Base-by-base conservation (phyloP, 1,284 basidiomycete genomes). In the Melampsora larici-populina region DNA sequence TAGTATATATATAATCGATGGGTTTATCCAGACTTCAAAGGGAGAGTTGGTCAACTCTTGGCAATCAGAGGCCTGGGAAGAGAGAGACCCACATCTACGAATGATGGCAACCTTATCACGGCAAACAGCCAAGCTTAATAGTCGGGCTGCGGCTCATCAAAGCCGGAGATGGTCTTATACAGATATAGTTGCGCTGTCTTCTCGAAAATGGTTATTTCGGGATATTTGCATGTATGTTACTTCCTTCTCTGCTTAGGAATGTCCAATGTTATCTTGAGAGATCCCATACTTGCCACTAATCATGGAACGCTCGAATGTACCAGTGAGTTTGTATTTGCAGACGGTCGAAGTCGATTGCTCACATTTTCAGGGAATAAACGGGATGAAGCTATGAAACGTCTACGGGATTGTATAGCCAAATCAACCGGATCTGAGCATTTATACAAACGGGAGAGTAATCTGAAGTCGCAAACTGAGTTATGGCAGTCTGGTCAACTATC, bases 1-100 rank as follows among this genome's bases (percentile, higher is more conserved):
- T 4, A 92, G 94, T 81, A 84, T 97, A 8, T 36, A 36, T 36
- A 9, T 97, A 97, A 86, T 97, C 18, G 94, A 97, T 81, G 94
- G 94, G 7, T 86, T 97, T n/a, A 91, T 96, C 18, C 92, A 96
- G 83, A 90, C 90, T 71, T 88, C 91, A 11, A 89, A 90, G 63
- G 94, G 93, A 0, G 94, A 96, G 83, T 89, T 97, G 49, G 90
- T 97, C 68, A 92, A 94, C 81, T 92, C 92, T 0, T 89, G 88
- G 80, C 36, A 36, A 9, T 36, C 36, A 3, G 92, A 96, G 81
- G 93, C 93, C 2, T 88, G 89, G 79, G 89, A 90, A 69, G 86
- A 96, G 58, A 78, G 83, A 33, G 82, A 83, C 64, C 51, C 75
- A 13, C 70, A 69, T 21, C 75, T 80, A 18, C 79, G 81, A 2